Evolutionary conservation across 208 protist species (phyloP), one percentile per base, ranked within the genome.

Genomic region (Tritrichomonas foetus): DNA sequence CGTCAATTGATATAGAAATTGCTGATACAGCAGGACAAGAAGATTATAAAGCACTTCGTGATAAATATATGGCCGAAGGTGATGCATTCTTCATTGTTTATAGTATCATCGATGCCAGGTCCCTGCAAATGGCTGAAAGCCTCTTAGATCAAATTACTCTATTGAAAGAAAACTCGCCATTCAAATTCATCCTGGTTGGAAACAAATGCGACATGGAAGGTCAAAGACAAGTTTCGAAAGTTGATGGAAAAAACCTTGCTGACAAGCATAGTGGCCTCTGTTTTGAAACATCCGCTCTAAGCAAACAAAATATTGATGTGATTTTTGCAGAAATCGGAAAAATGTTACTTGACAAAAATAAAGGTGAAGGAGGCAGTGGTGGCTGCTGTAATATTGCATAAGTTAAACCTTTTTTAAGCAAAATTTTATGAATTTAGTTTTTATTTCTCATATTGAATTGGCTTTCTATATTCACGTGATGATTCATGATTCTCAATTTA

Each of bases 1-100:
- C 9, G 72, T 8, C 55, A 69, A 30, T 93, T 16, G 78, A 89
- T 39, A 53, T 93, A 25, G 89, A 93, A 49, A 93, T 93, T 44
- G 50, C 57, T 16, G 89, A 93, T 55, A 93, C 89, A 53, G 89
- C 89, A 27, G 89, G 89, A 44, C 89, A 93, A 93, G 89, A 93
- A n/a, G 89, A 93, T 39, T 93, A 72, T 41, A 72, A 64, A 66
- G 14, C 89, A 30, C 50, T 93, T 33, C 14, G 57, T 49, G 89
- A 93, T 41, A 30, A 64, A 25, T 93, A 50, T 33, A 93, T 93
- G 89, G 36, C 39, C n/a, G 55, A 64, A 93, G 89, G 89, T 49
- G 57, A 93, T 9, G n/a, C 30, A 74, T 93, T 93, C 36, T 36
- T 93, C 2, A 53, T 93, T 39, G 89, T 93, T 74, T 93, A 93